Conservation (phyloP, 768 basidiomycete genomes). For the Mycena indigotica region DNA sequence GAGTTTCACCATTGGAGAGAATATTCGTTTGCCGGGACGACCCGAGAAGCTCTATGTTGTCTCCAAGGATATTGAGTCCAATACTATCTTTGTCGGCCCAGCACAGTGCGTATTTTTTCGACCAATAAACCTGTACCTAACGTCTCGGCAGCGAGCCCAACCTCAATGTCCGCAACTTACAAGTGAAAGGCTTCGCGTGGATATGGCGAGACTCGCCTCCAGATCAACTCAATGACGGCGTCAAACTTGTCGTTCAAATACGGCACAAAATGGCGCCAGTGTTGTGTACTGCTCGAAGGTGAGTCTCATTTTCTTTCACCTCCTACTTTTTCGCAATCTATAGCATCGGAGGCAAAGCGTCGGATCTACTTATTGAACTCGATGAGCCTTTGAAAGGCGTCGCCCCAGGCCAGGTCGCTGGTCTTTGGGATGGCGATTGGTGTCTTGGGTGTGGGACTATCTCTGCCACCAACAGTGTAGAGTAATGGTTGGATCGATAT, state of each 20-base stretch:
- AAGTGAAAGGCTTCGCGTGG: slow-evolving; percentile 65
- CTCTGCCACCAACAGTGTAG: too few relatives aligned
- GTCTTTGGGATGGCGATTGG: slow-evolving; percentile 72
- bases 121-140: background rate
- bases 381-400: slow-evolving; percentile 66
- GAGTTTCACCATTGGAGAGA: slow-evolving; percentile 86
- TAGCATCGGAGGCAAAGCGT: slow-evolving; percentile 9
- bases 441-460: slow-evolving; percentile 87
- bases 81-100: slow-evolving; percentile 77
- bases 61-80: slow-evolving; percentile 60
- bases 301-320: slow-evolving; percentile 19
- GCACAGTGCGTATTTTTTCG: slow-evolving; percentile 55
- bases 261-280: slow-evolving; percentile 69
- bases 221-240: slow-evolving; percentile 45
- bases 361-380: slow-evolving; percentile 46
- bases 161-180: slow-evolving; percentile 45
- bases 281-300: slow-evolving; percentile 56
- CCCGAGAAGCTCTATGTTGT: slow-evolving; percentile 69
- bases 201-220: slow-evolving; percentile 72
- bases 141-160: slow-evolving; percentile 53
- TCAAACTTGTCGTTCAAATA: slow-evolving; percentile 57
- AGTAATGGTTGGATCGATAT: too few relatives aligned
- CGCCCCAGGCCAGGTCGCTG: slow-evolving; percentile 79
- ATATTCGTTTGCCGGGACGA: slow-evolving; percentile 66
- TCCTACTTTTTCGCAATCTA: background rate